A percentile compares a stretch with the other conserved stretches of the same genome.
These are phyloP conservation scores for Botrytis byssoidea DNA, from an alignment of 2,329 filamentous ascomycete genomes.

Conservation along the genomic window DNA sequence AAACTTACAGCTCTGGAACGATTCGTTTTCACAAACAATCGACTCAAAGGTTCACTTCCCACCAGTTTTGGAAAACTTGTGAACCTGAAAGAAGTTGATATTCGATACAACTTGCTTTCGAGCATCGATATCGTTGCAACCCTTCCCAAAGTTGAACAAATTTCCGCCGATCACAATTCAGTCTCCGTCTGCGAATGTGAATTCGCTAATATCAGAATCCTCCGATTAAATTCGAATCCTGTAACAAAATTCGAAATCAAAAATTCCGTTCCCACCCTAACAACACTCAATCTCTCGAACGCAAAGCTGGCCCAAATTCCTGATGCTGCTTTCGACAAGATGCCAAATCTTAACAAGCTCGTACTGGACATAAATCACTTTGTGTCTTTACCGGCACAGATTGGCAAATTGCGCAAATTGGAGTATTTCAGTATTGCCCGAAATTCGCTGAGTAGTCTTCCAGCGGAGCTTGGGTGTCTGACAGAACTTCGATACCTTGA, in stretches of 20 bases:
- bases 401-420: constrained; percentile 77
- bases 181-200: constrained; percentile 86
- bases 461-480: constrained; percentile 83
- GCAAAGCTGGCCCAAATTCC: constrained; percentile 85
- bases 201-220: constrained; percentile 79
- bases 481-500: constrained; percentile 82
- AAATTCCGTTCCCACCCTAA: constrained; percentile 74
- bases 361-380: constrained; percentile 95
- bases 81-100: constrained; percentile 85
- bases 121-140: constrained; percentile 85
- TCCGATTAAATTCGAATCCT: constrained; percentile 92
- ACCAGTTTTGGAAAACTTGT: constrained; percentile 68
- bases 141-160: constrained; percentile 80
- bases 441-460: constrained; percentile 82
- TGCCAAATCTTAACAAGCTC: constrained; percentile 82
- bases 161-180: constrained; percentile 88
- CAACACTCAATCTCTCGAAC: constrained; percentile 83
- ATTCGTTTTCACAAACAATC: constrained; percentile 94
- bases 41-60: constrained; percentile 73
- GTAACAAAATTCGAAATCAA: constrained; percentile 89
- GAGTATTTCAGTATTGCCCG: constrained; percentile 87
- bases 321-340: constrained; percentile 82
- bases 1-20: constrained; percentile 78
- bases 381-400: constrained; percentile 79
- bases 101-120: constrained; percentile 87